These are phyloP conservation scores for Gelatoporia subvermispora DNA, from an alignment of 768 basidiomycete genomes.

Conservation along the genomic window DNA sequence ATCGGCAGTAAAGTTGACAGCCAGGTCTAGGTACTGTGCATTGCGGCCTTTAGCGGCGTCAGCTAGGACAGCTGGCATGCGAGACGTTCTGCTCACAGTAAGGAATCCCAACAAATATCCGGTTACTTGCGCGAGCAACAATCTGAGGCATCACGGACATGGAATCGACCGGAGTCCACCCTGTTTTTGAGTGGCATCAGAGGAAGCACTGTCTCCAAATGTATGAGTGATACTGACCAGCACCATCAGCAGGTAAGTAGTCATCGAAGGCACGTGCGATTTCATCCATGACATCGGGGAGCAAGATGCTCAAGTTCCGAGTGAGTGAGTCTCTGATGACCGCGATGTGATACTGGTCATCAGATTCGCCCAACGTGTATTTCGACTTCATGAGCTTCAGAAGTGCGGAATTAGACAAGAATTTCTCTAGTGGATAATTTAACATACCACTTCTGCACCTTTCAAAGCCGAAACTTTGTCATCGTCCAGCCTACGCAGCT, in stretches of 20 bases:
- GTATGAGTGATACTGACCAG: conserved; percentile 3
- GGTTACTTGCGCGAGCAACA: conserved; percentile 37
- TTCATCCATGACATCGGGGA: conserved; percentile 14
- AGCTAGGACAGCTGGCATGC: not conserved
- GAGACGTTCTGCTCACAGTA: conserved; percentile 38
- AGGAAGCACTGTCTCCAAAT: not conserved
- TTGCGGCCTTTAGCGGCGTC: conserved; percentile 22
- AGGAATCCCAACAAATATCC: conserved; percentile 45
- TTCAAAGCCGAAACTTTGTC: conserved; percentile 39
- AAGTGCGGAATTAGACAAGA: not conserved
- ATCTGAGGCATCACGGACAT: conserved; percentile 17
- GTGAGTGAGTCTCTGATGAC: conserved; percentile 21
- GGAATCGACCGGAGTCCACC: not conserved
- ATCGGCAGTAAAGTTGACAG: conserved; percentile 27
- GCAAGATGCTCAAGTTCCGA: conserved; percentile 8
- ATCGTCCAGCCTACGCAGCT: conserved; percentile 44
- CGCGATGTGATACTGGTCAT: conserved; percentile 17
- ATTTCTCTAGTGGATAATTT: no score
- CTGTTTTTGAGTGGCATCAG: not conserved
- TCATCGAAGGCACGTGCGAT: conserved; percentile 9
- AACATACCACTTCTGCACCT: conserved; percentile 33
- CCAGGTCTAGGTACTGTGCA: conserved; percentile 24
- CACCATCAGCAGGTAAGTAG: conserved; percentile 5
- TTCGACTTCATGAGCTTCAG: conserved; percentile 25
- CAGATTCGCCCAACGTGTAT: conserved; percentile 28